Conservation (phyloP, 2,329 filamentous ascomycete species). For the Microdochium trichocladiopsis region DNA sequence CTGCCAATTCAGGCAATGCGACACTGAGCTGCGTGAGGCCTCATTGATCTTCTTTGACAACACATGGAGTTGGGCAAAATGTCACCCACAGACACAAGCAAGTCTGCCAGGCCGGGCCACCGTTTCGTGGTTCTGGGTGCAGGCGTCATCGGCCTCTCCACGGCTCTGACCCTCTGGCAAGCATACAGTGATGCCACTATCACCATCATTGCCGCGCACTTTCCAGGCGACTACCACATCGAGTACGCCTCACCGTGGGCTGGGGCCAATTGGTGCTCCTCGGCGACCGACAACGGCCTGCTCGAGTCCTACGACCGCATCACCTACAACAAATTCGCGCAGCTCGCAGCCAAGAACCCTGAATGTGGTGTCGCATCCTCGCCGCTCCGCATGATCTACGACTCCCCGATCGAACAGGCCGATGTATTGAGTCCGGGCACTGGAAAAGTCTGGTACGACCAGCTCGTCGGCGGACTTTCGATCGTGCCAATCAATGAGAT, state of each 20-base stretch:
- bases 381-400: slow-evolving; percentile 16
- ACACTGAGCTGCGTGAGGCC: too few relatives aligned
- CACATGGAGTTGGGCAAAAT: too few relatives aligned
- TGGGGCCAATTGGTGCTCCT: slow-evolving; percentile 55
- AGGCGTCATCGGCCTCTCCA: too few relatives aligned
- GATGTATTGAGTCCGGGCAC: slow-evolving; percentile 32
- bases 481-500: slow-evolving; percentile 18
- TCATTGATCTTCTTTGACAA: too few relatives aligned
- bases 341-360: slow-evolving; percentile 38
- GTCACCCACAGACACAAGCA: too few relatives aligned
- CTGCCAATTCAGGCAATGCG: too few relatives aligned
- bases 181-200: too few relatives aligned
- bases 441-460: slow-evolving; percentile 31
- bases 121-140: too few relatives aligned
- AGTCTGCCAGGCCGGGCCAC: too few relatives aligned
- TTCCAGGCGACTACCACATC: too few relatives aligned
- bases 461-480: slow-evolving; percentile 26
- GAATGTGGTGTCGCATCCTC: slow-evolving; percentile 58
- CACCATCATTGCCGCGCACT: too few relatives aligned
- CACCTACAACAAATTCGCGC: slow-evolving; percentile 2
- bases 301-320: slow-evolving; percentile 3
- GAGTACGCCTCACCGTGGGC: slow-evolving; percentile 45
- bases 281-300: slow-evolving; percentile 12
- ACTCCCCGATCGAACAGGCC: slow-evolving; percentile 27
- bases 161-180: too few relatives aligned